phyloP scores from a whole-genome alignment of 495 filamentous ascomycete genomes.

The Pseudomonodictys pantanalensis region DNA sequence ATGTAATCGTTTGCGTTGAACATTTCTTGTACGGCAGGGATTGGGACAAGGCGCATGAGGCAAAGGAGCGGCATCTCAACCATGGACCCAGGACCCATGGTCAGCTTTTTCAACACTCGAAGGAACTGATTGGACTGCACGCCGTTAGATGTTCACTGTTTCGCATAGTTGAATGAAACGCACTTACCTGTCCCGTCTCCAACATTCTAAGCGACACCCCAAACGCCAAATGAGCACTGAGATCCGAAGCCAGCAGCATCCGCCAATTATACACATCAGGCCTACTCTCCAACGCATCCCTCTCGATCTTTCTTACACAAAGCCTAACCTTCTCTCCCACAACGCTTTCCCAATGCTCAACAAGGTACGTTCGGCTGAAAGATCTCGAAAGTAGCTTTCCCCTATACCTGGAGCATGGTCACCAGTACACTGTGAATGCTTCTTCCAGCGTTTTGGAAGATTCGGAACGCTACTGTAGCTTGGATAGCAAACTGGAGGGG shows the following conservation, averaged over 20 bases:
- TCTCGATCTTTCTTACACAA: conserved; percentile 24
- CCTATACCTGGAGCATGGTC: too few species aligned
- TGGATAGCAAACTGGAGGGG: too few species aligned
- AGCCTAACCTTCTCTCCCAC: conserved; percentile 14
- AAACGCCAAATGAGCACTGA: conserved; percentile 15
- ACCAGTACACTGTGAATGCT: too few species aligned
- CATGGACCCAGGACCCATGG: conserved; percentile 10
- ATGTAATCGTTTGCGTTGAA: conserved; percentile 24
- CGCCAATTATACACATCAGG: conserved; percentile 31
- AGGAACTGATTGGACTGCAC: conserved; percentile 11
- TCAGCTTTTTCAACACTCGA: conserved; percentile 18
- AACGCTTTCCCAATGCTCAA: conserved; percentile 14
- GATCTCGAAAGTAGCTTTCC: conserved; percentile 11
- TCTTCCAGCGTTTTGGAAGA: too few species aligned
- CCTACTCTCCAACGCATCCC: conserved; percentile 11
- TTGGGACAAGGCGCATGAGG: conserved; percentile 11
- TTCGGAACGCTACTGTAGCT: too few species aligned
- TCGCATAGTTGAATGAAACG: neutral
- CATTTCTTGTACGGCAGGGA: conserved; percentile 6
- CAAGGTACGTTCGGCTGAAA: conserved; percentile 13
- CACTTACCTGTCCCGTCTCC: conserved; percentile 21
- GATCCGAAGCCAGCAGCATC: conserved; percentile 29
- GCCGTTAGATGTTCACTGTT: neutral
- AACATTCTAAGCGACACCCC: conserved; percentile 29
- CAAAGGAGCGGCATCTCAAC: conserved; percentile 19